Percentiles rank a stretch among this genome's conserved stretches.
phyloP scores from a whole-genome alignment of 176 grass and related monocot genomes.

The Bonia amplexicaulis region DNA sequence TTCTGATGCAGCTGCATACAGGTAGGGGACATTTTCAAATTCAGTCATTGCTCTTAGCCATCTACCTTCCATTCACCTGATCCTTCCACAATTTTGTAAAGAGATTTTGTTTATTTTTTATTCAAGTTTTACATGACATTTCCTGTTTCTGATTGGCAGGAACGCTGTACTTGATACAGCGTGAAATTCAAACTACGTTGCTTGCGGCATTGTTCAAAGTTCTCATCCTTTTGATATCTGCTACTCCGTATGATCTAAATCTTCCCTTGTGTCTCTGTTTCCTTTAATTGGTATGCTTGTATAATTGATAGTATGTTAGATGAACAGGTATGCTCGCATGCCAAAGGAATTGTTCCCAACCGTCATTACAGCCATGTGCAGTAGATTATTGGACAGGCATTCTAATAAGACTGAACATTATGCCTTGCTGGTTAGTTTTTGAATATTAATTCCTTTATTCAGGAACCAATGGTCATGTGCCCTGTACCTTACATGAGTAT shows the following conservation, averaged over 20 bases:
- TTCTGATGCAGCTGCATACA: slow-evolving; percentile 93
- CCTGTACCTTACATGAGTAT: slow-evolving; percentile 22
- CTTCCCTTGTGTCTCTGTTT: slow-evolving; percentile 1
- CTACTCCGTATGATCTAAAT: slow-evolving; percentile 73
- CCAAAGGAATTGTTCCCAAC: slow-evolving; percentile 72
- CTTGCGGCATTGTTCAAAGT: slow-evolving; percentile 63
- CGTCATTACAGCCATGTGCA: slow-evolving; percentile 53
- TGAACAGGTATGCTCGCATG: slow-evolving; percentile 80
- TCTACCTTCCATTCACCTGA: neutral
- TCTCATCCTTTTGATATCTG: slow-evolving; percentile 80
- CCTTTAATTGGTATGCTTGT: neutral
- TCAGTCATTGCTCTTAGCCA: neutral
- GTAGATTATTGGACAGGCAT: slow-evolving; percentile 33
- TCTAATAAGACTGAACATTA: slow-evolving; percentile 65
- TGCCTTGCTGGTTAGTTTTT: slow-evolving; percentile 65
- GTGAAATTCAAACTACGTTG: slow-evolving; percentile 66
- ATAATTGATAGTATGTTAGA: slow-evolving; percentile 28
- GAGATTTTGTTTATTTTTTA: neutral
- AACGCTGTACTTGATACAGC: slow-evolving; percentile 66
- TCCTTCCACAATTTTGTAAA: neutral
- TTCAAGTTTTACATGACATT: slow-evolving; percentile 17
- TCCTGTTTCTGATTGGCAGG: slow-evolving; percentile 54
- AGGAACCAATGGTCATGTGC: neutral
- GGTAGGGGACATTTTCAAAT: slow-evolving; percentile 38
- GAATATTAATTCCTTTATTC: slow-evolving; percentile 17